Conservation (phyloP, 208 protist genomes). For the Leishmania tarentolae region DNA sequence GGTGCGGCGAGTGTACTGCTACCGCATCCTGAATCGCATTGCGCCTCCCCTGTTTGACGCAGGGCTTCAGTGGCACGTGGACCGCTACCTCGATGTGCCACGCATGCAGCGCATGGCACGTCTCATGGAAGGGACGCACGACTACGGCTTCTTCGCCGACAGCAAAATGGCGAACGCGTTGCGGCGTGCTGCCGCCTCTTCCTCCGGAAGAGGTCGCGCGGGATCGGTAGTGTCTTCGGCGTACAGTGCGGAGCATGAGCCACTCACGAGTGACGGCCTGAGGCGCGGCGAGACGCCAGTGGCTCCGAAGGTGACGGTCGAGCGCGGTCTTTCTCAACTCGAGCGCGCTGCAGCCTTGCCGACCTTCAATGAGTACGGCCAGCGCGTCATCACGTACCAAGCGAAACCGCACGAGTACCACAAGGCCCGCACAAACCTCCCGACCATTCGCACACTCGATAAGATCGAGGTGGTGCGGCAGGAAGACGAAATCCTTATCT, state of each 20-base stretch:
- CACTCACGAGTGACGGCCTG: slow-evolving; percentile 39
- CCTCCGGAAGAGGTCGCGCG: slow-evolving; percentile 5
- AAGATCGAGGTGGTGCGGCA: slow-evolving; percentile 82
- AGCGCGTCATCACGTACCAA: slow-evolving; percentile 61
- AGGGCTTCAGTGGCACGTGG: slow-evolving; percentile 88
- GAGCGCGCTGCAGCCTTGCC: slow-evolving; percentile 74
- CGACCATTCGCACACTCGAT: slow-evolving; percentile 84
- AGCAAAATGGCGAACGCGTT: slow-evolving; percentile 87
- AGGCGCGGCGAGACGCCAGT: slow-evolving; percentile 28
- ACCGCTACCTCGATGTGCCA: slow-evolving; percentile 77
- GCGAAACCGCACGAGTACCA: slow-evolving; percentile 71
- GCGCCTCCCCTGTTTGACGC: slow-evolving; percentile 88
- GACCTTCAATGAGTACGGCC: slow-evolving; percentile 86
- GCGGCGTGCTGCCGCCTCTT: slow-evolving; percentile 50
- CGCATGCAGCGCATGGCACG: slow-evolving; percentile 82
- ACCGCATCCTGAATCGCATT: slow-evolving; percentile 91
- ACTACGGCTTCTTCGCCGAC: slow-evolving; percentile 88
- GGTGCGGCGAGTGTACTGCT: slow-evolving; percentile 82
- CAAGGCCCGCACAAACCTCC: slow-evolving; percentile 72
- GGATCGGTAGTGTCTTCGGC: slow-evolving; percentile 40
- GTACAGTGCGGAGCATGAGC: slow-evolving; percentile 53
- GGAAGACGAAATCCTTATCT: slow-evolving; percentile 88
- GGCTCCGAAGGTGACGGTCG: slow-evolving; percentile 63
- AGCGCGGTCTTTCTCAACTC: slow-evolving; percentile 65
- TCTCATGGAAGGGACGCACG: slow-evolving; percentile 73